phyloP scores from a whole-genome alignment of 306 rosid species.

The Sophora flavescens region DNA sequence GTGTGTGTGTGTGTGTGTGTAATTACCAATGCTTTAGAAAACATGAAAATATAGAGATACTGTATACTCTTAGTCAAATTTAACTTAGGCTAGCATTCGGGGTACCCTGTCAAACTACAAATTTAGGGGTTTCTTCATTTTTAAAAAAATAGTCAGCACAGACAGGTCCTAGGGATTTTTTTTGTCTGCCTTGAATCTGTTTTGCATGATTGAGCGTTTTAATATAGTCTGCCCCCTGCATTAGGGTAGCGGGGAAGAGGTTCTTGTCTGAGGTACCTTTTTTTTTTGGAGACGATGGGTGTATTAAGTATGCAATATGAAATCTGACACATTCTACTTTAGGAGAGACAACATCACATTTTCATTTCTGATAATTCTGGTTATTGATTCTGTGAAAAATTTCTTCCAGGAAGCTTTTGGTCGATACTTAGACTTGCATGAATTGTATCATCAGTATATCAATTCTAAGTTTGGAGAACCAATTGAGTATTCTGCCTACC shows the following conservation, averaged over 20 bases:
- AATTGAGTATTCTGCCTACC: conserved; percentile 87
- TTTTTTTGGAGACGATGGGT: not conserved
- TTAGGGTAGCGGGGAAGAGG: not conserved
- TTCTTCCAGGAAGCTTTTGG: conserved; percentile 87
- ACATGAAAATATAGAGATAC: not conserved
- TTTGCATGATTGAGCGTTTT: conserved; percentile 23
- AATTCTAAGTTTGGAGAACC: conserved; percentile 97
- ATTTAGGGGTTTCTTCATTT: conserved; percentile 4
- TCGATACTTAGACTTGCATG: conserved; percentile 91
- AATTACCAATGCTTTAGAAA: conserved; percentile 1
- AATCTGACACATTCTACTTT: conserved; percentile 29
- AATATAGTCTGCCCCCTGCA: not conserved
- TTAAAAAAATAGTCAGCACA: conserved; percentile 19
- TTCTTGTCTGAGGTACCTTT: conserved; percentile 9
- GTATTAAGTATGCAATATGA: conserved; percentile 26
- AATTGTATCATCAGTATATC: conserved; percentile 72
- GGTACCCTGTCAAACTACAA: conserved; percentile 5
- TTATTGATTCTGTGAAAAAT: conserved; percentile 38
- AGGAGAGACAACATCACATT: conserved; percentile 7
- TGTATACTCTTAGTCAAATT: conserved; percentile 15
- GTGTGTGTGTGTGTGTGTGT: conserved; percentile 25
- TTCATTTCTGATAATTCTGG: conserved; percentile 10
- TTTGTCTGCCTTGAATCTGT: conserved; percentile 8
- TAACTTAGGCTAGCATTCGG: conserved; percentile 13
- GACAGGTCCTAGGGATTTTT: not conserved